Evolutionary conservation across 2,329 filamentous ascomycete species (phyloP), one percentile per base, ranked within the genome.

Genomic region (Hypoxylon sp.): DNA sequence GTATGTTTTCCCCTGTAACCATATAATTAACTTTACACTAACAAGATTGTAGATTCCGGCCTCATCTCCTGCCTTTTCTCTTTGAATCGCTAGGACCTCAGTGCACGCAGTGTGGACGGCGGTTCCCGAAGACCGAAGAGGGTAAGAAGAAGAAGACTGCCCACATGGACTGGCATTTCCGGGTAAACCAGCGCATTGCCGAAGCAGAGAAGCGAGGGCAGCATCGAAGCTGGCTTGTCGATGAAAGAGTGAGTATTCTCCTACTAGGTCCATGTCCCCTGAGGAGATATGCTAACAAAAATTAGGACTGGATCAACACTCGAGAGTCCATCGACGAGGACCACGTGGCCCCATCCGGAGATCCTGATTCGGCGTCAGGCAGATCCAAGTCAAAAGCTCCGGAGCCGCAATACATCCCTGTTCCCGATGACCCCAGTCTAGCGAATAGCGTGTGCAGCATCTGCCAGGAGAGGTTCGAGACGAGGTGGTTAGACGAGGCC

Each of bases 121-220:
- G 96, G 1, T 99, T 99, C 78, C 86, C 86, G 56, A 87, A 87
- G 3, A 92, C 92, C 50, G 87, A 89, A 11, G 89, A 92, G 69
- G 95, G 95, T 11, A 91, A 89, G 73, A 89, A 90, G 75, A 92
- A 91, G 82, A 98, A 98, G 81, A 92, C 90, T 22, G 89, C 91
- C 2, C 96, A 99, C 76, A 90, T 99, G 83, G 96, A 99, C 79
- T 99, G 96, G 96, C 96, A 99, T 79, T 99, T 99, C 81, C 90
- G 91, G 60, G 94, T 95, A 22, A 95, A 97, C 74, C 91, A 94
- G 74, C 90, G 93, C 46, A 93, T 96, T 79, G 89, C 89, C 2
- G 95, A 98, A 71, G 90, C 92, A 12, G 89, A 93, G 74, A 95
- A 93, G 76, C 87, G 93, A 65, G 93, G 92, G 30, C 92, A 96